phyloP scores from a whole-genome alignment of 805 yeast species.

The Candida lessepsii region DNA sequence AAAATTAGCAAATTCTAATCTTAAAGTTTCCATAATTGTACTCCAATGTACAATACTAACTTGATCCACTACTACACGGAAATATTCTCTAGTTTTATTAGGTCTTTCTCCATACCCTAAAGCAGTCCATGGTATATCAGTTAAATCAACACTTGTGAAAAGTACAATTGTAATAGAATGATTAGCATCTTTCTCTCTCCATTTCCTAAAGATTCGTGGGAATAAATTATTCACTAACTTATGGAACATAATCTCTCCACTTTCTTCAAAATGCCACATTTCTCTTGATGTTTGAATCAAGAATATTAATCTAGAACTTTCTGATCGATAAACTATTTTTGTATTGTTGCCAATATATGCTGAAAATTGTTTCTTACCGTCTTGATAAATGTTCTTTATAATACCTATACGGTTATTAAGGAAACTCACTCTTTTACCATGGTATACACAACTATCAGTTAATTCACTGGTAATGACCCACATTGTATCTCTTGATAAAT shows the following conservation, averaged over 20 bases:
- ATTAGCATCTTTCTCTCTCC: slow-evolving; percentile 86
- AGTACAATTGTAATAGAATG: slow-evolving; percentile 87
- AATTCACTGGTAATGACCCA: slow-evolving; percentile 74
- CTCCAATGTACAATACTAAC: slow-evolving; percentile 88
- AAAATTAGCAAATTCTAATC: slow-evolving; percentile 82
- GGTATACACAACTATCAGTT: slow-evolving; percentile 62
- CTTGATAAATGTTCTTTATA: slow-evolving; percentile 60
- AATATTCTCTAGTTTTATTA: slow-evolving; percentile 70
- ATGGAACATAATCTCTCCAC: slow-evolving; percentile 91
- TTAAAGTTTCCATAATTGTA: slow-evolving; percentile 81
- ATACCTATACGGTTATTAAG: slow-evolving; percentile 60
- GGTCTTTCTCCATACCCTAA: slow-evolving; percentile 72
- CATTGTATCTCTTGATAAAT: slow-evolving; percentile 87
- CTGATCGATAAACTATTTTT: slow-evolving; percentile 83
- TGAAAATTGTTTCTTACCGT: slow-evolving; percentile 69
- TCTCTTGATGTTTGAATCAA: slow-evolving; percentile 88
- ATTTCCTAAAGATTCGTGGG: slow-evolving; percentile 82
- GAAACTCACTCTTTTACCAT: slow-evolving; percentile 62
- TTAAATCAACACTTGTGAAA: slow-evolving; percentile 76
- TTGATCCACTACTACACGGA: slow-evolving; percentile 92
- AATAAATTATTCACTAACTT: slow-evolving; percentile 88
- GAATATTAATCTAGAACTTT: slow-evolving; percentile 79
- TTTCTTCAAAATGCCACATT: slow-evolving; percentile 98
- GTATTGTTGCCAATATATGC: slow-evolving; percentile 76
- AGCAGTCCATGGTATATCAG: slow-evolving; percentile 51